A percentile compares a stretch with the other conserved stretches of the same genome.
Conservation (phyloP, 768 basidiomycete species). For the Suillus subluteus region DNA sequence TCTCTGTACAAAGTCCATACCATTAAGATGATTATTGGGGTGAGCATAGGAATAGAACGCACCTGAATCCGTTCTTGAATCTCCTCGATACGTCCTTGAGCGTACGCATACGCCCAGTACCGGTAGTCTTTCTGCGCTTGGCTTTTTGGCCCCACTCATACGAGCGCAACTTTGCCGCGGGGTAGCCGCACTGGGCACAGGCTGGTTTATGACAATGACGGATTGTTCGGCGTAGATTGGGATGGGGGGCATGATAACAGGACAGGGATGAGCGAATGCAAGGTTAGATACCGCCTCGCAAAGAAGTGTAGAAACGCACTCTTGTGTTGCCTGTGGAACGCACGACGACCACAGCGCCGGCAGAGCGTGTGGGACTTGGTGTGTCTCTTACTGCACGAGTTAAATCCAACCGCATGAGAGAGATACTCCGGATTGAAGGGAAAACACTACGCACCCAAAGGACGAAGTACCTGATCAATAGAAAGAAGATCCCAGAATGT, state of each 20-base stretch:
- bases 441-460: conserved; percentile 71
- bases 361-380: conserved; percentile 97
- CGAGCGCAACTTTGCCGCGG: conserved; percentile 91
- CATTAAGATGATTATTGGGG: not conserved
- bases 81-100: conserved; percentile 90
- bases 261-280: not conserved
- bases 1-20: conserved; percentile 56
- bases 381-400: conserved; percentile 82
- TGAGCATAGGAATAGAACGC: conserved; percentile 20
- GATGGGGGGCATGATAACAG: not conserved
- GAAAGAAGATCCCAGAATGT: not conserved
- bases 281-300: not conserved
- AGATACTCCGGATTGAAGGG: not conserved
- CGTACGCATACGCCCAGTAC: conserved; percentile 94
- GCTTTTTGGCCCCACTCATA: conserved; percentile 99
- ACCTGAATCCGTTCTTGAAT: conserved; percentile 99
- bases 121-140: conserved; percentile 99
- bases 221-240: not conserved
- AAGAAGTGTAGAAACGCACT: conserved; percentile 50
- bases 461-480: conserved; percentile 86
- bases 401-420: conserved; percentile 3
- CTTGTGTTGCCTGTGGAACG: conserved; percentile 99
- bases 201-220: conserved; percentile 46
- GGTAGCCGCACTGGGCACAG: conserved; percentile 96
- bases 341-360: conserved; percentile 92